These are phyloP conservation scores for Celoporthe dispersa DNA, from an alignment of 2,329 filamentous ascomycete genomes.

Conservation along the genomic window DNA sequence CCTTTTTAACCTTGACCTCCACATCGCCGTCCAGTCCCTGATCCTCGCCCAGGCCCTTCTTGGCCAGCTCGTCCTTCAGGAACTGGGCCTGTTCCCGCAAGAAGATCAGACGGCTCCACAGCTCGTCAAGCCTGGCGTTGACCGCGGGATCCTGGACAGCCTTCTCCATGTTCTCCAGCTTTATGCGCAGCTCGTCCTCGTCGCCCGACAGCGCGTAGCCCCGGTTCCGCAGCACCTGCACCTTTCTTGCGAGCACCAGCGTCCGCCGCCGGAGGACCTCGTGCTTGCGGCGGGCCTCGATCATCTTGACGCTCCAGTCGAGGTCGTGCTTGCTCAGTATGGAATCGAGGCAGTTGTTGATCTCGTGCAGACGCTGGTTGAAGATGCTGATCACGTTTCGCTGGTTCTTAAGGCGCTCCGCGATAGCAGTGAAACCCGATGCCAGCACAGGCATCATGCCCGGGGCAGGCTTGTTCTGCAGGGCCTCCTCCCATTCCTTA, in stretches of 20 bases:
- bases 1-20: conserved; percentile 75
- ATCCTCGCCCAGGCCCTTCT: conserved; percentile 60
- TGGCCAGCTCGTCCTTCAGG: conserved; percentile 75
- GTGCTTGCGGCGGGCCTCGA: conserved; percentile 74
- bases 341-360: conserved; percentile 73
- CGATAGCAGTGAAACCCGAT: conserved; percentile 73
- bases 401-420: conserved; percentile 74
- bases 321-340: conserved; percentile 79
- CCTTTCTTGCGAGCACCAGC: conserved; percentile 75
- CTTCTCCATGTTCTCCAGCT: conserved; percentile 71
- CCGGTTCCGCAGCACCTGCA: conserved; percentile 79
- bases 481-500: conserved; percentile 81
- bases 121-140: conserved; percentile 77
- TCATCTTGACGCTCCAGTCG: conserved; percentile 72
- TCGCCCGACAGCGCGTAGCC: conserved; percentile 80
- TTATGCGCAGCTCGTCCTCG: conserved; percentile 77
- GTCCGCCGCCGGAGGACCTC: conserved; percentile 74
- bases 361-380: conserved; percentile 75
- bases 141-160: conserved; percentile 75
- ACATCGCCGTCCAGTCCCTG: conserved; percentile 70
- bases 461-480: conserved; percentile 76
- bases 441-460: conserved; percentile 79
- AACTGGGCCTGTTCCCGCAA: conserved; percentile 74
- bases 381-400: conserved; percentile 70
- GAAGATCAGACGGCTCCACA: conserved; percentile 81